Conservation (phyloP, 2,329 filamentous ascomycete genomes). For the Magnaporthales sp. region DNA sequence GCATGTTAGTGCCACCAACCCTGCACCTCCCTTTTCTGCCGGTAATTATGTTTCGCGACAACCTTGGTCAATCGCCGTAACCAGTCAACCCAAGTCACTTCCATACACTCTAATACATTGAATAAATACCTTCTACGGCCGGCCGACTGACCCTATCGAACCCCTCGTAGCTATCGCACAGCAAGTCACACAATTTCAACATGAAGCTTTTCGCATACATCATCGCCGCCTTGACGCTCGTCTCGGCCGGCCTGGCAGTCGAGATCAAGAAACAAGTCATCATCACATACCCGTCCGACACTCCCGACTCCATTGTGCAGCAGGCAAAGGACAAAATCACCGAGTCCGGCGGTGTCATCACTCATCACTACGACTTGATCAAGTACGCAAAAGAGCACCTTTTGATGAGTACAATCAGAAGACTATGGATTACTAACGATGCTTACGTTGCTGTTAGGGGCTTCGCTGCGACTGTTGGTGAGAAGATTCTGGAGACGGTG, state of each 20-base stretch:
- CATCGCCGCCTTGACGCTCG: conserved; percentile 45
- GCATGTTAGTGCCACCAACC: neutral
- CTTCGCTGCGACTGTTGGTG: conserved; percentile 67
- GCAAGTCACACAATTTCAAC: conserved; percentile 12
- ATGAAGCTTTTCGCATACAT: conserved; percentile 58
- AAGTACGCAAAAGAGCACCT: conserved; percentile 43
- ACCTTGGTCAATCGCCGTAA: neutral
- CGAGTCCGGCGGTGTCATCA: conserved; percentile 66
- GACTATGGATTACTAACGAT: neutral
- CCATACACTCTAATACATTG: neutral
- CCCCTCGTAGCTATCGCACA: neutral
- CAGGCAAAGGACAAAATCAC: conserved; percentile 64
- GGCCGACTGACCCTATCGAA: neutral
- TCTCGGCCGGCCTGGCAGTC: conserved; percentile 52
- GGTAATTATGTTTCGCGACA: neutral
- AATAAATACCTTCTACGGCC: neutral
- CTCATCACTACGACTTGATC: conserved; percentile 63
- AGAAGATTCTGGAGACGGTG: conserved; percentile 59
- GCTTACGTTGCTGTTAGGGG: conserved; percentile 41
- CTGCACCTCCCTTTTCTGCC: neutral
- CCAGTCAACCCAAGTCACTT: neutral
- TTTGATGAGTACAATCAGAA: neutral
- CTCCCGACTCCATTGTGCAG: conserved; percentile 57
- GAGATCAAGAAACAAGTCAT: conserved; percentile 66
- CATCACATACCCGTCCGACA: conserved; percentile 65